Conservation (phyloP, 108 stramenopile genomes). For the Fistulifera pelliculosa region DNA sequence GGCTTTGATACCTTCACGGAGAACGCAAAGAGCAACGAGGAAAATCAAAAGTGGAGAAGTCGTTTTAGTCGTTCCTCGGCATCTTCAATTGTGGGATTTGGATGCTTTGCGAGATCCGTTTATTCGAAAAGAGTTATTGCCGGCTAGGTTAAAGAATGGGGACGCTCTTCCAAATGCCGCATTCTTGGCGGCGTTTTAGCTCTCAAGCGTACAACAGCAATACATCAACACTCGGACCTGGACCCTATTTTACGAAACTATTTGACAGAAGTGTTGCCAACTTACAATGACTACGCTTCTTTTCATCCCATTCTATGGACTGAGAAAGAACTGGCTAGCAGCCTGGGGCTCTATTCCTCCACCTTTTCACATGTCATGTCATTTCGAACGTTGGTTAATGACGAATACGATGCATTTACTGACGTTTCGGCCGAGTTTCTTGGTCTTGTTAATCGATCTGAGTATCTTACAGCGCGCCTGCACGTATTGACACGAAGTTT, state of each 20-base stretch:
- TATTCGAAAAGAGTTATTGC: neutral
- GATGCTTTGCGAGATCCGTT: constrained; percentile 58
- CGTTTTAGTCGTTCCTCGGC: constrained; percentile 58
- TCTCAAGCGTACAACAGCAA: neutral
- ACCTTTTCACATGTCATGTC: constrained; percentile 45
- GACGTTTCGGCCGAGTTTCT: constrained; percentile 32
- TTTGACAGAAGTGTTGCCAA: constrained; percentile 34
- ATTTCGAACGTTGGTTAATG: constrained; percentile 3
- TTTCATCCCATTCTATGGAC: constrained; percentile 46
- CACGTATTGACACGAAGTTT: constrained; percentile 70
- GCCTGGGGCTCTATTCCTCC: constrained; percentile 29
- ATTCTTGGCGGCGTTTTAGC: constrained; percentile 9
- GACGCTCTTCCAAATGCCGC: neutral
- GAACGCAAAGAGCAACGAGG: constrained; percentile 13
- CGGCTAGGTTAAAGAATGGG: neutral
- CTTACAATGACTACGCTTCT: constrained; percentile 30
- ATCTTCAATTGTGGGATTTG: constrained; percentile 71
- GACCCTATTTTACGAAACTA: constrained; percentile 5
- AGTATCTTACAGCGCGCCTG: constrained; percentile 54
- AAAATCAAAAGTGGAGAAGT: constrained; percentile 31
- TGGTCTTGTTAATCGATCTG: constrained; percentile 25
- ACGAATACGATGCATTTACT: constrained; percentile 55
- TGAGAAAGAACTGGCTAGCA: constrained; percentile 19
- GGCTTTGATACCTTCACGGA: neutral
- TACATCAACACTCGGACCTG: neutral